Evolutionary conservation across 192 early-diverging fungal species (phyloP).

Genomic region (Gamsiella multidivaricata): DNA sequence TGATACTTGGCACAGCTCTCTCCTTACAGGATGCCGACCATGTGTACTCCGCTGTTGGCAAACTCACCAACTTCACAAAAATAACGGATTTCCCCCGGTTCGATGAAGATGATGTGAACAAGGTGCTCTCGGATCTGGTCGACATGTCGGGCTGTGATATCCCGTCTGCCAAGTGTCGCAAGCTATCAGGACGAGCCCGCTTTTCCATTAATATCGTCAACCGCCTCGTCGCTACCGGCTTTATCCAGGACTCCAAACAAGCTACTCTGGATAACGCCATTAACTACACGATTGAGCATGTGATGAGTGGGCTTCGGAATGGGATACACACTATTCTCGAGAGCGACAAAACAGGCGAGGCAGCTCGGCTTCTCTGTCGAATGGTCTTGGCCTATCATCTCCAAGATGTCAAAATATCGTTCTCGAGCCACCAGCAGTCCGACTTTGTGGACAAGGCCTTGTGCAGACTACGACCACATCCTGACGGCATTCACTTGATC

Average conservation of each 20-base stretch:
- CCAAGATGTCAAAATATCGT: constrained; percentile 34
- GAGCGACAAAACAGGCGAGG: background rate
- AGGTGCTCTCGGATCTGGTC: constrained; percentile 5
- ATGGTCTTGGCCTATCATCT: constrained; percentile 45
- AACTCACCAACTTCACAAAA: background rate
- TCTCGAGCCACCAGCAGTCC: background rate
- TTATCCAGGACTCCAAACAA: constrained; percentile 12
- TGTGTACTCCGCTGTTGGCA: constrained; percentile 10
- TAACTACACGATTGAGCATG: constrained; percentile 10
- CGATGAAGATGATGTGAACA: background rate
- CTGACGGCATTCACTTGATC: constrained; percentile 23
- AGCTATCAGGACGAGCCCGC: constrained; percentile 23
- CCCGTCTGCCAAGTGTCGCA: constrained; percentile 10
- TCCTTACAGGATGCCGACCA: constrained; percentile 20
- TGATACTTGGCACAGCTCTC: constrained; percentile 43
- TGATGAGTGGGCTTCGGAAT: background rate
- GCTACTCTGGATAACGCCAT: constrained; percentile 20
- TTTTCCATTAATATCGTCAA: constrained; percentile 16
- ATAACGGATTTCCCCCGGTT: constrained; percentile 6
- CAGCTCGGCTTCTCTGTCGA: constrained; percentile 23
- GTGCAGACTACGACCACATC: constrained; percentile 21
- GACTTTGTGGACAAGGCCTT: constrained; percentile 39
- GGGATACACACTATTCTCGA: constrained; percentile 6
- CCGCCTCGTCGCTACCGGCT: background rate
- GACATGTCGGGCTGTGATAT: constrained; percentile 4